Base-by-base conservation (phyloP, 2,329 filamentous ascomycete genomes). In the Cercospora berteroae region DNA sequence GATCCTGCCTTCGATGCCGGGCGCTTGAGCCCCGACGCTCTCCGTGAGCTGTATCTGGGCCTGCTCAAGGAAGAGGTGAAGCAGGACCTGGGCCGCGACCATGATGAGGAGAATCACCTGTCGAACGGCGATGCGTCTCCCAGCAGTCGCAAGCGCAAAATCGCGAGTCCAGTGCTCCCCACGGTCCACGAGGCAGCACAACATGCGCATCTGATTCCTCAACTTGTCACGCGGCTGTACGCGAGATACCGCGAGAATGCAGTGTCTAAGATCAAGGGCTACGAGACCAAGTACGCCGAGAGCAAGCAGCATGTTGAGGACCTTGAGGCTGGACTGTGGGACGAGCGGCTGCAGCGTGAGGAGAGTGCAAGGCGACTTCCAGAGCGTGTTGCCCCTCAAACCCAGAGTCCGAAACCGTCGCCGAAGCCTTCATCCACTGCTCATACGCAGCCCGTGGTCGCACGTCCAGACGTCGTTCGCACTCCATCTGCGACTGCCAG, bases 1-100 rank as follows among this genome's bases (percentile, higher is more conserved):
- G 88, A 89, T 79, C 83, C 84, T 55, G 85, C 85, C 36, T 97
- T 90, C 81, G 90, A 97, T 83, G 84, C 87, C 72, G 82, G 84
- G 74, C 88, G 94, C 69, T 81, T 98, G 77, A 90, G 84, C 58
- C 88, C 93, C 7, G 91, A 94, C 79, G 87, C 92, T 52, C 83
- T 98, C 72, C 88, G 91, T 79, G 87, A 90, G 75, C 85, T 95
- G 62, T 97, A 96, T 78, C 81, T 93, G 72, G 85, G 87, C 66
- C 81, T 96, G 67, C 80, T 97, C 77, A 87, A 87, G 72, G 90
- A 96, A 72, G 93, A 95, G 78, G 79, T 89, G 70, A 86, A 81
- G 73, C 71, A 71, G 60, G 72, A 79, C 73, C 59, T 77, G 71
- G 73, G 78, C 73, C 69, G 74, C 63, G 71, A 76, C 39, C 58